Evolutionary conservation across 2,329 filamentous ascomycete genomes (phyloP).

Genomic region (Fusarium mangiferae): DNA sequence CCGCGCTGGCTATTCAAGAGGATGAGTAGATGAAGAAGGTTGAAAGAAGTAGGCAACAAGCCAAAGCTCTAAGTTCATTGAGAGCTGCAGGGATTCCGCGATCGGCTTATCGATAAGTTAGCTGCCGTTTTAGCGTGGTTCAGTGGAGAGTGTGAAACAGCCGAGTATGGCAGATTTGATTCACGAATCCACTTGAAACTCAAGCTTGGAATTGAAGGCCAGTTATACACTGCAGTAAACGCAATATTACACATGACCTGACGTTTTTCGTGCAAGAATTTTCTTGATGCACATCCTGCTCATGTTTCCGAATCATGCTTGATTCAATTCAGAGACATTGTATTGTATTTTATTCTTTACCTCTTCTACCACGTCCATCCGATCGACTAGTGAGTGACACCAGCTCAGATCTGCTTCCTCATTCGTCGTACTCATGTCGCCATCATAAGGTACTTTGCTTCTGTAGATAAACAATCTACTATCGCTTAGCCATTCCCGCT

Average conservation of each 20-base stretch:
- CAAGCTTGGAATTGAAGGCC: neutral
- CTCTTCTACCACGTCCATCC: neutral
- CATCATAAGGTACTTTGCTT: conserved; percentile 11
- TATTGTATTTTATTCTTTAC: too few relatives aligned
- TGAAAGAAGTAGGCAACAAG: conserved; percentile 25
- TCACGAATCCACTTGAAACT: neutral
- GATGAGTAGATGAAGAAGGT: conserved; percentile 29
- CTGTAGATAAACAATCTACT: neutral
- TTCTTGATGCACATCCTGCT: rapidly evolving
- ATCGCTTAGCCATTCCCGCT: neutral
- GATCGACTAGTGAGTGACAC: neutral
- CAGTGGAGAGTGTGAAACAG: conserved; percentile 20
- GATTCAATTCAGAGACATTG: neutral
- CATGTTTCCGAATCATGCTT: neutral
- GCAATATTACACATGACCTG: neutral
- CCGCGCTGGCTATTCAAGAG: conserved; percentile 30
- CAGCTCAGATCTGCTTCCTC: conserved; percentile 4
- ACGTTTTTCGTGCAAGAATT: neutral
- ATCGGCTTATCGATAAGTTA: conserved; percentile 40
- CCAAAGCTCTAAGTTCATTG: conserved; percentile 30
- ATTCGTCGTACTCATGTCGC: neutral
- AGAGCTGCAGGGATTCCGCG: conserved; percentile 36
- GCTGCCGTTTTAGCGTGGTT: conserved; percentile 28
- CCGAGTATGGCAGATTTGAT: neutral
- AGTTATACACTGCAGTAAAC: neutral